Conservation (phyloP, 1,284 basidiomycete species). For the Boletus semigastroideus region DNA sequence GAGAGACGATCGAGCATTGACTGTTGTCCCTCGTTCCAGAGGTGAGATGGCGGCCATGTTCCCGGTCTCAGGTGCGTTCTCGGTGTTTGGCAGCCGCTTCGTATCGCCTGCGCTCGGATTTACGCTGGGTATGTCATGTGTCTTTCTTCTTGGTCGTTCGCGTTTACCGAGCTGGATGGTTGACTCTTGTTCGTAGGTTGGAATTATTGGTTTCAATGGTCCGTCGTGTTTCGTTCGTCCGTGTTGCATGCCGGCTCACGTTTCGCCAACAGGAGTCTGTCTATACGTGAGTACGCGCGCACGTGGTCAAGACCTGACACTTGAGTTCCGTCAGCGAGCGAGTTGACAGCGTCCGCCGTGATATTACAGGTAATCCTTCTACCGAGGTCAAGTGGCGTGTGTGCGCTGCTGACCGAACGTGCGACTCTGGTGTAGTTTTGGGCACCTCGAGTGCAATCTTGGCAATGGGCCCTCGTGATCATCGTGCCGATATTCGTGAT, state of each 20-base stretch:
- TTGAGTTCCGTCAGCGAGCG: conserved; percentile 36
- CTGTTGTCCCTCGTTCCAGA: conserved; percentile 19
- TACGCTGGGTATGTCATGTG: conserved; percentile 51
- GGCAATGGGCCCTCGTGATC: conserved; percentile 54
- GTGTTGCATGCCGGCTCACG: conserved; percentile 1
- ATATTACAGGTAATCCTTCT: conserved; percentile 38
- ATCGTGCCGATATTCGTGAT: conserved; percentile 46
- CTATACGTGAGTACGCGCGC: conserved; percentile 37
- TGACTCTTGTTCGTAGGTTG: conserved; percentile 35
- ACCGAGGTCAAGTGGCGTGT: background rate
- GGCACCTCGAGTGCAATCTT: conserved; percentile 43
- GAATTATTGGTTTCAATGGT: conserved; percentile 60
- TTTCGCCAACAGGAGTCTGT: conserved; percentile 34
- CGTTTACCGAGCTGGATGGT: background rate
- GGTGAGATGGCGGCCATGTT: conserved; percentile 45
- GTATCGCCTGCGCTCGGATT: conserved; percentile 55
- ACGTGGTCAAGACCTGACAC: background rate
- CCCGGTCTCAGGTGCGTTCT: conserved; percentile 52
- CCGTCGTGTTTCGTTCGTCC: conserved; percentile 5
- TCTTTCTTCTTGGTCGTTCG: background rate
- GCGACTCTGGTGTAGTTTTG: conserved; percentile 39
- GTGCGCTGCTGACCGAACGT: conserved; percentile 7
- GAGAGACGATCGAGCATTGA: background rate
- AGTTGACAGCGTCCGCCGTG: conserved; percentile 43
- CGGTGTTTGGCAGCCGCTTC: conserved; percentile 45